A percentile compares a stretch with the other conserved stretches of the same genome.
Conservation (phyloP, 495 filamentous ascomycete species). For the Hyaloscypha variabilis region DNA sequence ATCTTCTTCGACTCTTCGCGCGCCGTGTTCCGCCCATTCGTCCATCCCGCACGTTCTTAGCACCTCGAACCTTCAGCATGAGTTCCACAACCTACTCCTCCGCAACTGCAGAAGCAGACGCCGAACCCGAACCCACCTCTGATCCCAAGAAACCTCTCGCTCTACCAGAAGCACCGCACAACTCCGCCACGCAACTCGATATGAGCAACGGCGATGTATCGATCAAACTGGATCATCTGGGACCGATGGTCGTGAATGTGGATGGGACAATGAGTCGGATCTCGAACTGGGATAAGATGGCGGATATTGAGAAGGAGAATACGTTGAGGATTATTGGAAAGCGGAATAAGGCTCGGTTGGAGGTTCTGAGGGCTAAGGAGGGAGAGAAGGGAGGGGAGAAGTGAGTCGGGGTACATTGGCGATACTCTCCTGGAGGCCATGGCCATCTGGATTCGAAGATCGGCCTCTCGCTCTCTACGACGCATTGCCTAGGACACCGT, state of each 20-base stretch:
- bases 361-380: slow-evolving; percentile 48
- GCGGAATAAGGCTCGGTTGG: slow-evolving; percentile 63
- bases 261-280: slow-evolving; percentile 69
- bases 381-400: background rate
- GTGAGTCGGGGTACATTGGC: background rate
- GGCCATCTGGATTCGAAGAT: no score
- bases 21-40: background rate
- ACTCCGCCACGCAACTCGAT: slow-evolving; percentile 38
- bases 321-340: slow-evolving; percentile 64
- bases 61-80: slow-evolving; percentile 10
- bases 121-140: background rate
- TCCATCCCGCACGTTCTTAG: background rate
- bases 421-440: no score
- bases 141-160: slow-evolving; percentile 27
- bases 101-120: background rate
- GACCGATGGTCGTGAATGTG: slow-evolving; percentile 68
- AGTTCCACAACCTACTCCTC: slow-evolving; percentile 9
- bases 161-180: slow-evolving; percentile 18
- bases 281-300: slow-evolving; percentile 69
- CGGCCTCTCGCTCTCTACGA: no score
- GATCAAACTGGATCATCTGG: slow-evolving; percentile 59
- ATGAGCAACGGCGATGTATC: slow-evolving; percentile 47
- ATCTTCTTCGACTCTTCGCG: background rate
- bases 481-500: no score
- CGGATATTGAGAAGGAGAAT: slow-evolving; percentile 60